Evolutionary conservation across 2,329 filamentous ascomycete species (phyloP), one percentile per base, ranked within the genome.

Genomic region (Trichophaea hybrida): DNA sequence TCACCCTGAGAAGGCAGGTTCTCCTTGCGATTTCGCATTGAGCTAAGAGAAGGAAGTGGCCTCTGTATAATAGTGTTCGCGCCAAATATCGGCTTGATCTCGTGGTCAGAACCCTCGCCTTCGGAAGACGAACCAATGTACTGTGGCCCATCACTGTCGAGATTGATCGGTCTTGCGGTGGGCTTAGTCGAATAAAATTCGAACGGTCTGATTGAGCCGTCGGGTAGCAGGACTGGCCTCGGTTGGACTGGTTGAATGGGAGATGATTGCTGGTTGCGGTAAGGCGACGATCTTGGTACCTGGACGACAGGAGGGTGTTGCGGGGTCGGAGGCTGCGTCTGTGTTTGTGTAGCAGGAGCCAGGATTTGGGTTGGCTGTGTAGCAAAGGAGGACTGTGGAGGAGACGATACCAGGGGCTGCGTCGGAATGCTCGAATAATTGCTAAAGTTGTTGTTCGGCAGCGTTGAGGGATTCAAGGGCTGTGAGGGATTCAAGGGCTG

Each of bases 211-310:
- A 64, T 57, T 15, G 50, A 58, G 8, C 61, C 60, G 17, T 64
- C 60, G 12, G 57, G 44, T n/a, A 48, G 61, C 61, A 37, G 33
- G 52, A 37, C 12, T 52, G 48, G 46, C 38, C 15, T 37, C 8
- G 34, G 17, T 12, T 10, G 24, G 10, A 33, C 24, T 6, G 17
- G 43, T 17, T 48, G 24, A 55, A 46, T 65, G 38, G 73, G 71
- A n/a, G 73, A 71, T 38, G 74, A 71, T 31, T 71, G 69, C 12
- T 73, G 70, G n/a, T 75, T 72, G 61, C 79, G 78, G 59, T 83
- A 77, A 1, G 89, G 90, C 0, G 91, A 96, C 2, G 90, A 96
- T n/a, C 88, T 87, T 34, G 85, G 83, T 2, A 96, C 90, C 71
- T 95, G 90, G 59, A 96, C 75, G 55, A 78, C 70, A 40, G 76